Base-by-base conservation (phyloP, 1,139 yeast genomes). In the Yamadazyma taylorii region DNA sequence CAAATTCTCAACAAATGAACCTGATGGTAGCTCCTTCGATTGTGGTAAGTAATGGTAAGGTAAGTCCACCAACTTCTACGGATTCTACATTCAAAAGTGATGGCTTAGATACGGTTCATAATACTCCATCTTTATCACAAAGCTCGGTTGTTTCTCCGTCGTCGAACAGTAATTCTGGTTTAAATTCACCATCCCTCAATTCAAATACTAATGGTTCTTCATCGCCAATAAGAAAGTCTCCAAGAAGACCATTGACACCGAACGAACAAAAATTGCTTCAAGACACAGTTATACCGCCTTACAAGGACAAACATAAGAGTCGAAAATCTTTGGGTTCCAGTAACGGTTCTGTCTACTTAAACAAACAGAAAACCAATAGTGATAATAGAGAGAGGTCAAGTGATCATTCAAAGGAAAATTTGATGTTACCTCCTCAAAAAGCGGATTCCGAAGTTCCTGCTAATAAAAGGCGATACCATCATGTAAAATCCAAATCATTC, bases 251-350 rank as follows among this genome's bases (percentile, higher is more conserved):
- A 3, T 45, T 58, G 37, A 58, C 68, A 3, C 56, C 63, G 2
- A 53, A 58, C n/a, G 68, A 62, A 42, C 54, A 53, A 32, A 52
- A 48, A 38, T 47, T 63, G n/a, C 50, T 62, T 34, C 53, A 51
- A 25, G 48, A 51, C 34, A 64, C 70, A 3, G 52, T 47, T 36
- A 64, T 65, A 11, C 70, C 69, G 9, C 50, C 51, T 8, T 61
- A 45, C 39, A 58, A 46, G 33, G 39, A 37, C 5, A 25, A 25
- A 12, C 28, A 14, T 13, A 25, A 13, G 13, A 13, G 22, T 16
- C 15, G n/a, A 12, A 16, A 16, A 16, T 17, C 30, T 12, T 27
- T 27, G 21, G 30, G 22, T 12, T 27, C 30, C 7, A 11, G 7
- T n/a, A 27, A 16, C 12, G 10, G 30, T 15, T 27, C 22, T n/a